Evolutionary conservation across 2,329 filamentous ascomycete species (phyloP).

Genomic region (Diplodia seriata): DNA sequence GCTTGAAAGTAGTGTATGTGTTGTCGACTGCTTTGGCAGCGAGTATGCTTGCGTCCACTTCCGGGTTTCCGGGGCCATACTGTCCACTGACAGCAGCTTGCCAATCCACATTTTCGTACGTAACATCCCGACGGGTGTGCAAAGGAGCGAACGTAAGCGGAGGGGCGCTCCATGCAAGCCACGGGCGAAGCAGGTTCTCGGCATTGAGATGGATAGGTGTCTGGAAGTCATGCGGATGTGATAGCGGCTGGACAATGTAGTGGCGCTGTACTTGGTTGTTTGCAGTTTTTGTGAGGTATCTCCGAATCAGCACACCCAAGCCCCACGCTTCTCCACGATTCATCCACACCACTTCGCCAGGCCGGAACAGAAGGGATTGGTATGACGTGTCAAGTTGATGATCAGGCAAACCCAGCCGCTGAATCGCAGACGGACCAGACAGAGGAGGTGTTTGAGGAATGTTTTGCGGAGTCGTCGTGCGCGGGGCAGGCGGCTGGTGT

Average conservation of each 20-base stretch:
- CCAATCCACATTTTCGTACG: slow-evolving; percentile 62
- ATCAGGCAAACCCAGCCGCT: slow-evolving; percentile 50
- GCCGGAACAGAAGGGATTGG: slow-evolving; percentile 58
- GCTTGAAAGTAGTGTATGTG: slow-evolving; percentile 61
- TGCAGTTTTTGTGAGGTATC: slow-evolving; percentile 49
- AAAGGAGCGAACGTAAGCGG: slow-evolving; percentile 56
- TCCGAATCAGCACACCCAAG: slow-evolving; percentile 58
- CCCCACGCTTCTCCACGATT: slow-evolving; percentile 61
- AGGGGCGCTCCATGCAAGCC: slow-evolving; percentile 65
- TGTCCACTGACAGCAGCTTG: slow-evolving; percentile 44
- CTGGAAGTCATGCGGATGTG: slow-evolving; percentile 52
- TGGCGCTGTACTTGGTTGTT: slow-evolving; percentile 40
- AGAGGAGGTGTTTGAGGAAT: slow-evolving; percentile 1
- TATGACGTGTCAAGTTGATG: slow-evolving; percentile 59
- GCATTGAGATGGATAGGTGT: slow-evolving; percentile 52
- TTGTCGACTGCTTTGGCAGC: slow-evolving; percentile 63
- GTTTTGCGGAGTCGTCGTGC: slow-evolving; percentile 8
- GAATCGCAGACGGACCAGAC: not conserved
- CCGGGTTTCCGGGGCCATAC: slow-evolving; percentile 57
- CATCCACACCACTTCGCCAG: slow-evolving; percentile 65
- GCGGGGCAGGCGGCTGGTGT: slow-evolving; percentile 1
- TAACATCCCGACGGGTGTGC: slow-evolving; percentile 48
- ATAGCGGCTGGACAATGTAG: slow-evolving; percentile 59
- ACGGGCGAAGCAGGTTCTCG: slow-evolving; percentile 59
- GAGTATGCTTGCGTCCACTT: slow-evolving; percentile 65